phyloP scores from a whole-genome alignment of 2,329 filamentous ascomycete genomes.

The Fusarium napiforme region DNA sequence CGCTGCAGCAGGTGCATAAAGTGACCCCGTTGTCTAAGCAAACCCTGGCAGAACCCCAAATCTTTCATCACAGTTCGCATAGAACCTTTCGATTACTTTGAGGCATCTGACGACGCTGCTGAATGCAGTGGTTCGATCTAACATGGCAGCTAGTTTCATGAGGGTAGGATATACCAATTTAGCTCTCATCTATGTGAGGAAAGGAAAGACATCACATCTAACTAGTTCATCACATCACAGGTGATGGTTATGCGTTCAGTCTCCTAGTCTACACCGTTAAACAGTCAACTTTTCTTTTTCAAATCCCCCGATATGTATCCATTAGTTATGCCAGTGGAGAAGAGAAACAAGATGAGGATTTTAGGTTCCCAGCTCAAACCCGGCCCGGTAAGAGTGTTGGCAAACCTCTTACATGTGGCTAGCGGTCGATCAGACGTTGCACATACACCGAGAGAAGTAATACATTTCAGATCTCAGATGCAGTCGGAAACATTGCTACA shows the following conservation, averaged over 20 bases:
- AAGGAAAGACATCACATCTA: constrained; percentile 28
- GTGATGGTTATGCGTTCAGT: constrained; percentile 10
- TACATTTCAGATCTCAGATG: constrained; percentile 36
- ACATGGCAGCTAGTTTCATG: constrained; percentile 24
- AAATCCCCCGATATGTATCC: neutral
- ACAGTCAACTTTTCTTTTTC: constrained; percentile 9
- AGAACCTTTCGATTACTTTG: constrained; percentile 43
- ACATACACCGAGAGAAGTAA: constrained; percentile 23
- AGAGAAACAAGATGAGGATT: constrained; percentile 12
- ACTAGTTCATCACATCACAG: constrained; percentile 35
- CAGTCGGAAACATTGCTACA: constrained; percentile 16
- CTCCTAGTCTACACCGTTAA: neutral
- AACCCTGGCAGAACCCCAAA: constrained; percentile 22
- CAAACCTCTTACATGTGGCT: constrained; percentile 32
- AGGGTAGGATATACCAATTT: constrained; percentile 1
- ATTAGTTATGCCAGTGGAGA: neutral
- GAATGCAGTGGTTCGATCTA: constrained; percentile 39
- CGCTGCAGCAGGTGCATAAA: constrained; percentile 39
- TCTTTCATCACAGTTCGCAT: constrained; percentile 30
- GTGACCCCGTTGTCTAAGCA: constrained; percentile 19
- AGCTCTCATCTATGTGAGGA: constrained; percentile 2
- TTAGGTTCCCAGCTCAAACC: constrained; percentile 33
- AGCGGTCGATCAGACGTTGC: constrained; percentile 41
- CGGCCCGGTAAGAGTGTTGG: constrained; percentile 36
- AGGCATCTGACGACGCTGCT: constrained; percentile 43